Base-by-base conservation (phyloP, 805 yeast species). In the Candida alai region DNA sequence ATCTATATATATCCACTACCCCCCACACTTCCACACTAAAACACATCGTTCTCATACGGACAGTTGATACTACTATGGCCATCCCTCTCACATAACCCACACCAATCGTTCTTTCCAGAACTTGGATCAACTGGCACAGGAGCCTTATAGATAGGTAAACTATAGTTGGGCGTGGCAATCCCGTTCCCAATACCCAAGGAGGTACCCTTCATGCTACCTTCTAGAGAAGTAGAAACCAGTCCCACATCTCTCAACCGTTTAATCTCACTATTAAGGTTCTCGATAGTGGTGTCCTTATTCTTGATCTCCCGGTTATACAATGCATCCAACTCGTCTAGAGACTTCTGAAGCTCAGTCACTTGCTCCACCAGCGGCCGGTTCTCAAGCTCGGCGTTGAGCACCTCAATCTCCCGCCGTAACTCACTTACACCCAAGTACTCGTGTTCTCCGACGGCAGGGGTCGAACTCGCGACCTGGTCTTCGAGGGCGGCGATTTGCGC, bases 21-120 rank as follows among this genome's bases (percentile, higher is more conserved):
- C n/a, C 47, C n/a, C n/a, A n/a, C n/a, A n/a, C n/a, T 16, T 21
- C 16, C 4, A 18, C 9, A 13, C 44, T 54, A 72, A 42, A 70
- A 75, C 39, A 72, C 60, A 43, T 76, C 81, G 44, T 75, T 74
- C 45, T 81, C 94, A 52, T 76, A 87, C 0, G 96, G 96, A 58
- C 98, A 90, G 36, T 87, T 87, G 19, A 80, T 67, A 43, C 93
- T 83, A 30, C 78, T 80, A 52, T 90, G 98, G 1, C 97, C 98
- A 28, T 76, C 79, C 35, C 86, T 66, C 55, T 90, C 97, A 61
- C 98, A 90, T 34, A 87, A 65, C 0, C 95, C 96, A 62, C 98
- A 90, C 95, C 96, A 90, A 42, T 76, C 70, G 18, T 63, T 63
- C 28, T 89, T 70, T 1, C 96, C 96, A 2, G 76, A 77, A 0